phyloP scores from a whole-genome alignment of 305 asterid species.

The Ilex paraguariensis region DNA sequence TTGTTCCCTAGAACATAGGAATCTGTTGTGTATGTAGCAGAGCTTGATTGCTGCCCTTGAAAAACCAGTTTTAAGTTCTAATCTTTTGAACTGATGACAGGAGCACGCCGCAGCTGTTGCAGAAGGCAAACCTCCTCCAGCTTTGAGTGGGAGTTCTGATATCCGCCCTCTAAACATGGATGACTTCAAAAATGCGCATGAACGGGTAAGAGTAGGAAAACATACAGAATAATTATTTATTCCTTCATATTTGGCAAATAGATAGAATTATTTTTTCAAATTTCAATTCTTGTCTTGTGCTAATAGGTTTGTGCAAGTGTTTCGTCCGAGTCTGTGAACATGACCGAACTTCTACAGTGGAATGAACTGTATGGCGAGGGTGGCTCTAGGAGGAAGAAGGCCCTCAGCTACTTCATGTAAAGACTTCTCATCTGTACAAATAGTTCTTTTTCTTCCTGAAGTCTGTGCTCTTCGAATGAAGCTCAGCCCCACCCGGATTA shows the following conservation, averaged over 20 bases:
- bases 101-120: constrained; percentile 52
- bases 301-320: constrained; percentile 71
- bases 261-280: neutral
- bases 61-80: neutral
- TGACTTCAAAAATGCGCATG: constrained; percentile 60
- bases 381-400: constrained; percentile 63
- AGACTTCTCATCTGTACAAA: constrained; percentile 1
- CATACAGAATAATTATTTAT: neutral
- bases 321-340: constrained; percentile 57
- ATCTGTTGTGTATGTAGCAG: too few species aligned
- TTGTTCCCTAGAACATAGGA: too few species aligned
- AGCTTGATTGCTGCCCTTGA: too few species aligned
- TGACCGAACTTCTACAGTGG: constrained; percentile 71
- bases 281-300: neutral
- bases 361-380: constrained; percentile 77
- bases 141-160: constrained; percentile 55
- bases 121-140: constrained; percentile 53
- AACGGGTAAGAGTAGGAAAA: constrained; percentile 31
- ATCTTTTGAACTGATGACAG: constrained; percentile 23
- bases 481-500: neutral
- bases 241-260: too few species aligned
- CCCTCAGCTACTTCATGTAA: constrained; percentile 74
- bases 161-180: constrained; percentile 45
- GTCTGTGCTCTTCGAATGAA: neutral
- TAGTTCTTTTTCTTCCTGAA: neutral